Conservation (phyloP, 2,329 filamentous ascomycete genomes). For the Pestalotiopsis sp. region DNA sequence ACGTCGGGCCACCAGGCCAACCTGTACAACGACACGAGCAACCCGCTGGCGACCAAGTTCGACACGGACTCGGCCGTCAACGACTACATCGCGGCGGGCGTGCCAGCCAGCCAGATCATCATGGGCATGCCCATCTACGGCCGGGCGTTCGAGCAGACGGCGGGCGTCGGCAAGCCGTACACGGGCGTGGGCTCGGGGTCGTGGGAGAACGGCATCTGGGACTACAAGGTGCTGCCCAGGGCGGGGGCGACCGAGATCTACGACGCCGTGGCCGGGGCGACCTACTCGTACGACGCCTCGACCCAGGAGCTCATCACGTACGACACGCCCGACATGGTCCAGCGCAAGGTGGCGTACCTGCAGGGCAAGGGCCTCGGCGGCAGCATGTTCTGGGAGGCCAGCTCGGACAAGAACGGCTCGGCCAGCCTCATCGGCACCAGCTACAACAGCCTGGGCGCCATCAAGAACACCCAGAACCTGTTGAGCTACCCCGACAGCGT, state of each 20-base stretch:
- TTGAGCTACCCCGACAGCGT: conserved; percentile 53
- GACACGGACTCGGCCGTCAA: conserved; percentile 65
- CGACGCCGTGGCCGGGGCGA: conserved; percentile 60
- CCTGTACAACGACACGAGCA: conserved; percentile 55
- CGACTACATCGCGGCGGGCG: conserved; percentile 63
- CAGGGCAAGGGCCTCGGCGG: conserved; percentile 65
- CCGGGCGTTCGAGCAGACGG: conserved; percentile 62
- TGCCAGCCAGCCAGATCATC: conserved; percentile 66
- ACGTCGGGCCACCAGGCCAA: conserved; percentile 71
- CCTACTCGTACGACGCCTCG: conserved; percentile 67
- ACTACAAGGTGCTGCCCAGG: conserved; percentile 76
- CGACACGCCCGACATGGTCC: conserved; percentile 61
- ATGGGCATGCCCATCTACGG: conserved; percentile 83
- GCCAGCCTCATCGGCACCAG: conserved; percentile 60
- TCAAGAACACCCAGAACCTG: conserved; percentile 43
- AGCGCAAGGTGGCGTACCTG: conserved; percentile 66
- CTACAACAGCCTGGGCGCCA: conserved; percentile 39
- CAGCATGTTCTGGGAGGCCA: conserved; percentile 85
- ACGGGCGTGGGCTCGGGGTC: conserved; percentile 65
- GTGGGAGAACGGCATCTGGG: conserved; percentile 76
- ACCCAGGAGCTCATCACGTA: conserved; percentile 69
- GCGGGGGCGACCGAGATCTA: conserved; percentile 56
- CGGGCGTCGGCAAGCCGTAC: conserved; percentile 66
- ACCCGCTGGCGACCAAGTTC: conserved; percentile 65
- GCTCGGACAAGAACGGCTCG: conserved; percentile 60